Percentiles rank a stretch among this genome's conserved stretches.
These are phyloP conservation scores for Pythium insidiosum DNA, from an alignment of 352 stramenopile genomes.

Conservation along the genomic window DNA sequence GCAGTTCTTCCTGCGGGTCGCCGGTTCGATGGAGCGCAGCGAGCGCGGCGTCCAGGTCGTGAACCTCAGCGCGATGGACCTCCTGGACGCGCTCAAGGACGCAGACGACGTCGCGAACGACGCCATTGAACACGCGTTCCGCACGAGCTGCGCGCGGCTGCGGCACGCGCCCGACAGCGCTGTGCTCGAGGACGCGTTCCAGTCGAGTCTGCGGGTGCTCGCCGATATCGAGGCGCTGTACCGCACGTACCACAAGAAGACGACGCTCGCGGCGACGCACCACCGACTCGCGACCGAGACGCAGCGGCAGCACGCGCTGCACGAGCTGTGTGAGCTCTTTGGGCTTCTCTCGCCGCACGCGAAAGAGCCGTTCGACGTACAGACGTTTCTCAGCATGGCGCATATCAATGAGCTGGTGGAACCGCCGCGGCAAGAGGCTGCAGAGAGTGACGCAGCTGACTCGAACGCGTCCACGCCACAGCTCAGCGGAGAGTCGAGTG, in stretches of 20 bases:
- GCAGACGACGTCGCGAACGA: slow-evolving; percentile 42
- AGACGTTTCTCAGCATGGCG: slow-evolving; percentile 39
- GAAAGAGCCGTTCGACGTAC: slow-evolving; percentile 21
- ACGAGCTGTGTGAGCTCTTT: slow-evolving; percentile 40
- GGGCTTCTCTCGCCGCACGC: slow-evolving; percentile 11
- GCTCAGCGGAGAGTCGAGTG: neutral
- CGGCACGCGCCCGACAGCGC: slow-evolving; percentile 65
- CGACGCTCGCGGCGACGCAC: slow-evolving; percentile 32
- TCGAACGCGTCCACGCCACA: too few species aligned
- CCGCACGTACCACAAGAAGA: slow-evolving; percentile 51
- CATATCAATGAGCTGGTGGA: slow-evolving; percentile 30
- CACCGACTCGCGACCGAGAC: slow-evolving; percentile 40
- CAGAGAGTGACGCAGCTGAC: too few species aligned
- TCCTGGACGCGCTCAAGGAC: slow-evolving; percentile 71
- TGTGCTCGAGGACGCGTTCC: slow-evolving; percentile 53
- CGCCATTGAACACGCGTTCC: slow-evolving; percentile 42
- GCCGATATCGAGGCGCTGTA: slow-evolving; percentile 71
- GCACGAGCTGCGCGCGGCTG: slow-evolving; percentile 33
- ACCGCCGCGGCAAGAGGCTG: slow-evolving; percentile 4
- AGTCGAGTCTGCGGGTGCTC: slow-evolving; percentile 37
- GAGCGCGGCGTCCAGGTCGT: slow-evolving; percentile 47
- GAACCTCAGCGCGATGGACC: slow-evolving; percentile 59
- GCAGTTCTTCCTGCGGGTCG: slow-evolving; percentile 54
- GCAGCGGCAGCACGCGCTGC: slow-evolving; percentile 37
- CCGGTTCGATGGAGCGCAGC: slow-evolving; percentile 46